Base-by-base conservation (phyloP, 78 protist species). In the Emiliania huxleyi region DNA sequence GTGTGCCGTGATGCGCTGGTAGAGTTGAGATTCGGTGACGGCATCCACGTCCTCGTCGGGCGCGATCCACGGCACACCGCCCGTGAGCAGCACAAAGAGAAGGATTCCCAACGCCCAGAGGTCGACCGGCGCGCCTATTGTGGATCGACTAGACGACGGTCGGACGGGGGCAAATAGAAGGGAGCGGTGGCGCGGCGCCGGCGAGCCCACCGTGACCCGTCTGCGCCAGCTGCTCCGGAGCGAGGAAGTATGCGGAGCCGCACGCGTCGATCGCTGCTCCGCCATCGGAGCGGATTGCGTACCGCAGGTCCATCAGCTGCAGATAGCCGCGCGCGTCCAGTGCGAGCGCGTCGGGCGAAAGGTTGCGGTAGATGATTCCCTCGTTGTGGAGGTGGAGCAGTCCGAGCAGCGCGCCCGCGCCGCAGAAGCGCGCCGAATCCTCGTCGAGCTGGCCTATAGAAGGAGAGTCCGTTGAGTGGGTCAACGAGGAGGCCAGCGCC, bases 211-310 rank as follows among this genome's bases (percentile, higher is more conserved):
- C 93, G 45, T 94, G 87, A 8, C 55, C 79, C n/a, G 29, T 5
- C 25, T 77, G 88, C 35, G 0, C 12, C 33, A 94, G 85, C 87
- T 91, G 71, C 90, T 94, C 96, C n/a, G 96, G 96, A 18, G 96
- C 55, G 37, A 94, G 83, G 87, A 91, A 94, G 42, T 92, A 90
- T 0, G 69, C 92, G 1, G 94, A 44, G 46, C 96, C 96, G 37
- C 96, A 94, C 25, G 3, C 2, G 42, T 71, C 81, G 46, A 93
- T 90, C 38, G 5, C 1, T 3, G 40, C 37, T 35, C 6, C 45
- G 49, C 22, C 29, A 0, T 77, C 87, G 35, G 42, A 0, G n/a
- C 1, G 26, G 29, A 37, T 15, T 35, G 89, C 89, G 38, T 12
- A 44, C 38, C 89, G n/a, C n/a, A 81, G 2, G 37, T 81, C 89